Evolutionary conservation across 164 flowering plant genomes (phyloP), one percentile per base, ranked within the genome.

Genomic region (Santalum album): DNA sequence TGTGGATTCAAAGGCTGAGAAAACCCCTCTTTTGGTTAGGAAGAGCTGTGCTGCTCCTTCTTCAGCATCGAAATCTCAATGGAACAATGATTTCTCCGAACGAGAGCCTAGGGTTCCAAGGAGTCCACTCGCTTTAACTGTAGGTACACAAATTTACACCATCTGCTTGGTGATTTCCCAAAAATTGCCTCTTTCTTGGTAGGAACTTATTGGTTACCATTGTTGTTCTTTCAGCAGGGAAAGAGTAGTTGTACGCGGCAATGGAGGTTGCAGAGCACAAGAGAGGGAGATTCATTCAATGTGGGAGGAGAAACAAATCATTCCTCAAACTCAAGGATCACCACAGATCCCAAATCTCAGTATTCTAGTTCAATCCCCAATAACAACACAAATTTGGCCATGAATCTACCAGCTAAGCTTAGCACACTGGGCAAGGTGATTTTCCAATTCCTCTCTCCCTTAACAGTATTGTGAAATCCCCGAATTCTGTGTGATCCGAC

Each of bases 241-340:
- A 90, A 78, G 82, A 87, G 74, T 57, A 83, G 86, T 55, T 4
- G 75, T 7, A 85, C 94, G 18, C 96, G 96, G 20, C 90, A 92
- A 7, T 90, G 90, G 25, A 75, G 74, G 49, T 63, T 72, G 56
- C 57, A 78, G 55, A 78, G 54, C 55, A 61, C 63, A 44, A 75
- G 73, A 64, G 63, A 56, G n/a, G n/a, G n/a, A n/a, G n/a, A n/a
- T n/a, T n/a, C n/a, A n/a, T n/a, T n/a, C n/a, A n/a, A n/a, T n/a
- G n/a, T n/a, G n/a, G n/a, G n/a, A n/a, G n/a, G n/a, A n/a, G n/a
- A n/a, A 82, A 54, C 68, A 45, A 59, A 63, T 24, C 69, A 55
- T 27, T 34, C 53, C 1, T 36, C 69, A n/a, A 64, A 50, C 25
- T 36, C 71, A 27, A 62, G 32, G 38, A 35, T 46, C 7, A 38